phyloP scores from a whole-genome alignment of 805 yeast species.

The Kuraishia piskuri region DNA sequence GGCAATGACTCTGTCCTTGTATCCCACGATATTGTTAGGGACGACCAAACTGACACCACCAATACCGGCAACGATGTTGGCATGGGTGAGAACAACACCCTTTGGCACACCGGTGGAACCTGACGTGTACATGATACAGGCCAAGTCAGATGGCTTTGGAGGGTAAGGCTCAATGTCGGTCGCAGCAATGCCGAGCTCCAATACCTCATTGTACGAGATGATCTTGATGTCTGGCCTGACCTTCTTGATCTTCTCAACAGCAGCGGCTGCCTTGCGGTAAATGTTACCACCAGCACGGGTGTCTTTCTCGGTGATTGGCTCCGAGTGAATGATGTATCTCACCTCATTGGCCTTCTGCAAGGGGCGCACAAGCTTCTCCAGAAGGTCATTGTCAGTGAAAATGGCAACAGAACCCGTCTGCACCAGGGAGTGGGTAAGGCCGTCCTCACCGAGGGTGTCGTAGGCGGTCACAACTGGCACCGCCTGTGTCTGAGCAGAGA shows the following conservation, averaged over 20 bases:
- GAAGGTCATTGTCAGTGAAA: constrained; percentile 74
- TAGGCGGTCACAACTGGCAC: constrained; percentile 93
- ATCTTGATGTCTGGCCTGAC: constrained; percentile 74
- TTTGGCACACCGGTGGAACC: constrained; percentile 84
- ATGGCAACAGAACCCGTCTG: constrained; percentile 76
- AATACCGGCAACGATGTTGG: constrained; percentile 71
- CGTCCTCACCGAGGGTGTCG: constrained; percentile 87
- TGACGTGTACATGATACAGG: constrained; percentile 82
- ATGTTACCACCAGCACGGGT: constrained; percentile 54
- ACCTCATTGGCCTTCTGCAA: constrained; percentile 52
- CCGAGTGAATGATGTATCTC: constrained; percentile 65
- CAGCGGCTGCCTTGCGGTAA: constrained; percentile 47
- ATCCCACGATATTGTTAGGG: constrained; percentile 37
- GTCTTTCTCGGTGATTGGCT: constrained; percentile 50
- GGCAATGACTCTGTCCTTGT: constrained; percentile 68
- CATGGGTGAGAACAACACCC: constrained; percentile 67
- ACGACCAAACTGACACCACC: constrained; percentile 73
- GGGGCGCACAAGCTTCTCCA: constrained; percentile 62
- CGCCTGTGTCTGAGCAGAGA: constrained; percentile 70
- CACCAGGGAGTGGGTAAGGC: constrained; percentile 75
- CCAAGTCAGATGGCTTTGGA: constrained; percentile 50
- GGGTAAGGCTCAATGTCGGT: constrained; percentile 27
- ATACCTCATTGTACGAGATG: constrained; percentile 54
- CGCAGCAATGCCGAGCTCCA: constrained; percentile 51
- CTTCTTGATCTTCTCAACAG: constrained; percentile 49